Evolutionary conservation across 192 early-diverging fungal species (phyloP), one percentile per base, ranked within the genome.

Genomic region (Coemansia sp.): DNA sequence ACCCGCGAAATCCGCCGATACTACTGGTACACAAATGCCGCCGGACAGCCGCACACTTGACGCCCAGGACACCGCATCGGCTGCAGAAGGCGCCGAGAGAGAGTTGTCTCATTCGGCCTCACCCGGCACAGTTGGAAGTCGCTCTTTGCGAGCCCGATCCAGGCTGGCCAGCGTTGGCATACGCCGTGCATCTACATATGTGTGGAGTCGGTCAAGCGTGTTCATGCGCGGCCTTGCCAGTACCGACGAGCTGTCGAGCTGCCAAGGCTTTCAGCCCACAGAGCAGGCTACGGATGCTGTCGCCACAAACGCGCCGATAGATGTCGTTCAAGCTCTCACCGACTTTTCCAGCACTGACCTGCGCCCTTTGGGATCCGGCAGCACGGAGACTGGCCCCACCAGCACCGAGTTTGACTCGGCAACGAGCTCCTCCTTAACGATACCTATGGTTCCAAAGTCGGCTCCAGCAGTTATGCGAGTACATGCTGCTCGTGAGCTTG

Each of bases 391-490:
- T 5, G 58, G 63, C 22, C 55, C 69, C 8, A 65, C 69, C 1
- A 72, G 64, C 19, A 65, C 58, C 14, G 63, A 72, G 8, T 32
- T 34, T 11, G 69, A 60, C 3, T 32, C 50, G 15, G 1, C 39
- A 27, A 53, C 36, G 19, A 27, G 38, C 1, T 48, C 37, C 11
- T 40, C 50, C 10, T 36, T 26, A 9, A 14, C 12, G 29, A 18
- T 37, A 10, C 32, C 32, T 26, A 58, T 22, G 22, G 9, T 36
- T 14, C 38, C 18, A 26, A 65, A 59, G 34, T 65, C 50, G 43
- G 65, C 76, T 19, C 76, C 76, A 27, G 70, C 70, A 1, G 76
- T 65, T 6, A 79, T 79, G 76, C 76, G 76, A 35, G 48, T 73
- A 26, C 76, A 79, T 35, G 70, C 76, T 7, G 66, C 67, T 8